Evolutionary conservation across 441 rosid species (phyloP).

Genomic region (Eutrema salsugineum): DNA sequence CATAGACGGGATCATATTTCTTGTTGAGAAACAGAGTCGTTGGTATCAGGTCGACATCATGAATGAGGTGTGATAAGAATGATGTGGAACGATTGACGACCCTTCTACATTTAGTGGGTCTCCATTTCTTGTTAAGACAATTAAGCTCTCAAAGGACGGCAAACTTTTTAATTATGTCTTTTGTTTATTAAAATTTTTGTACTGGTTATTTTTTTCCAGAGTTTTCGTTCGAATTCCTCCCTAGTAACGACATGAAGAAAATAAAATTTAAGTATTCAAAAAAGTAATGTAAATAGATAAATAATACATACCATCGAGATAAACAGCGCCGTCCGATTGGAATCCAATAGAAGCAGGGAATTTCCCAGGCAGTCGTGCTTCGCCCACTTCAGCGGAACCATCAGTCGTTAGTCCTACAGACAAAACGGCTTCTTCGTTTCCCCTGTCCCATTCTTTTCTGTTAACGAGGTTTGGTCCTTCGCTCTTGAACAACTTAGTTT

Average conservation of each 20-base stretch:
- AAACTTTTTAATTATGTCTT: not conserved
- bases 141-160: not conserved
- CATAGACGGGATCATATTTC: not conserved
- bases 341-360: slow-evolving; percentile 82
- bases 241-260: no score
- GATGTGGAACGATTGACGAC: not conserved
- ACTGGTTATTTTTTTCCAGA: no score
- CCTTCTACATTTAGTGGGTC: slow-evolving; percentile 29
- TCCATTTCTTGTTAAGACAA: slow-evolving; percentile 26
- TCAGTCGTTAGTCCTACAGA: slow-evolving; percentile 70
- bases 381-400: slow-evolving; percentile 40
- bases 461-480: slow-evolving; percentile 43
- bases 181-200: not conserved
- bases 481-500: slow-evolving; percentile 55
- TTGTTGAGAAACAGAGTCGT: not conserved
- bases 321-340: slow-evolving; percentile 78
- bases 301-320: slow-evolving; percentile 66
- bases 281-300: not conserved
- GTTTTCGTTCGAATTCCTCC: no score
- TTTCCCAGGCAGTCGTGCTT: slow-evolving; percentile 62
- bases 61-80: slow-evolving; percentile 8
- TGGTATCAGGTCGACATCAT: slow-evolving; percentile 1
- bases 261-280: no score
- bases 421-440: slow-evolving; percentile 34
- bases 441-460: slow-evolving; percentile 31